Evolutionary conservation across 2,329 filamentous ascomycete genomes (phyloP), one percentile per base, ranked within the genome.

Genomic region (Pezicula neosporulosa): DNA sequence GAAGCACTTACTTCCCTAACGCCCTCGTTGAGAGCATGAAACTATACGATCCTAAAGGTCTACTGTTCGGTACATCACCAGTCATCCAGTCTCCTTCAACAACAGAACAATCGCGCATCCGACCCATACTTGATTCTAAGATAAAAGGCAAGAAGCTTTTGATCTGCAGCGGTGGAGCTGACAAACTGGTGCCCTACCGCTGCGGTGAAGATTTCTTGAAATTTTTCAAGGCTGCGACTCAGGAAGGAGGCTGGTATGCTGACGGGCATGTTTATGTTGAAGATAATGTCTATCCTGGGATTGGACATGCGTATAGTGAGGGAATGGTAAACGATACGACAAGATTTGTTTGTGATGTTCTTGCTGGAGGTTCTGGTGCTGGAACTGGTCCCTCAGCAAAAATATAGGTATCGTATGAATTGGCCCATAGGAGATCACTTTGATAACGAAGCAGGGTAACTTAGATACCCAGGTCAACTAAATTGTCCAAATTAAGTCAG

Each of bases 1-100:
- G 90, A 3, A 91, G 87, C 51, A 72, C 71, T 37, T 87, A 92
- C 63, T 96, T 97, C 61, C 92, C 93, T 0, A 67, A 70, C 0
- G 77, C 82, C 0, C 77, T 97, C 6, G 70, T 92, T 1, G 70
- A 77, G 1, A 77, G 82, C 0, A 80, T 90, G 28, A 71, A 77
- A 19, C 78, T 77, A 49, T 81, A 78, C 53, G 94, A 99, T 61
- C 91, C 93, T 0, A 87, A 86, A 18, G 86, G 81, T 1, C 72
- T 94, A 6, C 70, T 96, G 9, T 84, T 95, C 5, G 80, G 81
- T 43, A 73, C 76, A 1, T 62, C 62, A 0, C 52, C 68, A 4
- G 63, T 78, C 44, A 51, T 35, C 3, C 5, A 43, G 7, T 36
- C 35, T 6, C 65, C 70, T 0, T 53, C 66, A 1, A 51, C 66